phyloP scores from a whole-genome alignment of 495 filamentous ascomycete genomes.

The Lepraria neglecta region DNA sequence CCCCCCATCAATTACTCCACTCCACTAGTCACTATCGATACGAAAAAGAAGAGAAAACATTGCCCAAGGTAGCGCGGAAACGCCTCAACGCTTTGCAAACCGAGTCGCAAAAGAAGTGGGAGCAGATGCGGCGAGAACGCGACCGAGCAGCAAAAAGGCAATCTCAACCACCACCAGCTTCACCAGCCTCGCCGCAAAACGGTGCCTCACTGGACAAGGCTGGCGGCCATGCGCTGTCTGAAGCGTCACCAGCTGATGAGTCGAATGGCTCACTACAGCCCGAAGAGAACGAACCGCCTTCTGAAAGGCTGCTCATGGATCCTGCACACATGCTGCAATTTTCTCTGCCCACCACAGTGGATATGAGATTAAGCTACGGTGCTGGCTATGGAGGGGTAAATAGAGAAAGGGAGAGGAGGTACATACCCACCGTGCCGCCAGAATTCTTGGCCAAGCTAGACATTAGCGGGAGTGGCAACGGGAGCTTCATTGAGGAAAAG shows the following conservation, averaged over 20 bases:
- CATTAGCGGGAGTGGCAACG: constrained; percentile 38
- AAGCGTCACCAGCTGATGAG: constrained; percentile 9
- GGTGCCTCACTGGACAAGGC: constrained; percentile 13
- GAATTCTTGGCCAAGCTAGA: constrained; percentile 91
- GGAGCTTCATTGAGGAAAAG: constrained; percentile 21
- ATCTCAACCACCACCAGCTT: constrained; percentile 23
- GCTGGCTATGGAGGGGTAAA: constrained; percentile 92
- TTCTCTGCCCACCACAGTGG: constrained; percentile 85
- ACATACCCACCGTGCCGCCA: constrained; percentile 90
- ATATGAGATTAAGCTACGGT: constrained; percentile 93
- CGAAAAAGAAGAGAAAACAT: constrained; percentile 89
- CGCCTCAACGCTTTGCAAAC: constrained; percentile 76
- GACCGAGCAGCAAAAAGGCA: constrained; percentile 18
- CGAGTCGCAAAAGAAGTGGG: constrained; percentile 54
- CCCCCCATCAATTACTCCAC: constrained; percentile 85
- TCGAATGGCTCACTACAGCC: constrained; percentile 11
- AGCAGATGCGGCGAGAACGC: constrained; percentile 33
- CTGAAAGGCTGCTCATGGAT: constrained; percentile 69
- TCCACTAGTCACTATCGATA: constrained; percentile 85
- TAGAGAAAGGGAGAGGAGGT: constrained; percentile 84
- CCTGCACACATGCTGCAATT: constrained; percentile 92
- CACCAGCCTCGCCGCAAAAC: constrained; percentile 21
- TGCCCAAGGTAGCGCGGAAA: constrained; percentile 79
- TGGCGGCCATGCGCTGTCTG: constrained; percentile 21
- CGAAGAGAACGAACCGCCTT: constrained; percentile 25